Evolutionary conservation across 1,284 basidiomycete species (phyloP).

Genomic region (Hypsizygus ulmarius): DNA sequence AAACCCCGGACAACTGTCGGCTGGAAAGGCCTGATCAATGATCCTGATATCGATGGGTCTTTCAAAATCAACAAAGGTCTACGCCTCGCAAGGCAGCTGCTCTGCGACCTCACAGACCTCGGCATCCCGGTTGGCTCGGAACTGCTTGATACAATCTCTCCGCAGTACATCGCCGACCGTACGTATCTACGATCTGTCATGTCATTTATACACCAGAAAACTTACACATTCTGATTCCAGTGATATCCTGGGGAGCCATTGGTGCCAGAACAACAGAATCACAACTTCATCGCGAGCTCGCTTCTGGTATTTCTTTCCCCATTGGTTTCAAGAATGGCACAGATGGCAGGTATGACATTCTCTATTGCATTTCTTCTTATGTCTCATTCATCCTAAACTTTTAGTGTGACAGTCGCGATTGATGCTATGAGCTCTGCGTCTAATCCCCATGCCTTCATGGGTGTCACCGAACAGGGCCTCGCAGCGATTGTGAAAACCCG

Average conservation of each 20-base stretch:
- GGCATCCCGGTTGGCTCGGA: constrained; percentile 95
- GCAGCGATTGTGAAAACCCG: constrained; percentile 95
- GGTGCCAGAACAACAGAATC: constrained; percentile 96
- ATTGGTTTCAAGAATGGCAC: constrained; percentile 99
- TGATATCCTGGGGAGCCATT: constrained; percentile 96
- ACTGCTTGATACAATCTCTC: constrained; percentile 92
- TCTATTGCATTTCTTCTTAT: not conserved
- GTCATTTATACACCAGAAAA: not conserved
- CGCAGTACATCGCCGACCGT: constrained; percentile 78
- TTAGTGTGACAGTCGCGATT: constrained; percentile 73
- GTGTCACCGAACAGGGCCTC: constrained; percentile 93
- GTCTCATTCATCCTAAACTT: constrained; percentile 1
- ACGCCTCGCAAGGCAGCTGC: constrained; percentile 80
- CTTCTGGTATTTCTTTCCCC: constrained; percentile 86
- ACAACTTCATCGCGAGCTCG: constrained; percentile 91
- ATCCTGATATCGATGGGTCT: constrained; percentile 90
- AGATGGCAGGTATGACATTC: constrained; percentile 73
- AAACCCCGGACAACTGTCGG: constrained; percentile 88
- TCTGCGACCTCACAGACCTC: constrained; percentile 85
- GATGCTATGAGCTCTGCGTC: constrained; percentile 95
- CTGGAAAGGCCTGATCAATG: constrained; percentile 88
- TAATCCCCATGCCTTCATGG: constrained; percentile 96
- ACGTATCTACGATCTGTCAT: constrained; percentile 17
- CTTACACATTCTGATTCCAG: constrained; percentile 28
- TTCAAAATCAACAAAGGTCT: constrained; percentile 98